Conservation (phyloP, 257 asterid species). For the Primulina eburnea region DNA sequence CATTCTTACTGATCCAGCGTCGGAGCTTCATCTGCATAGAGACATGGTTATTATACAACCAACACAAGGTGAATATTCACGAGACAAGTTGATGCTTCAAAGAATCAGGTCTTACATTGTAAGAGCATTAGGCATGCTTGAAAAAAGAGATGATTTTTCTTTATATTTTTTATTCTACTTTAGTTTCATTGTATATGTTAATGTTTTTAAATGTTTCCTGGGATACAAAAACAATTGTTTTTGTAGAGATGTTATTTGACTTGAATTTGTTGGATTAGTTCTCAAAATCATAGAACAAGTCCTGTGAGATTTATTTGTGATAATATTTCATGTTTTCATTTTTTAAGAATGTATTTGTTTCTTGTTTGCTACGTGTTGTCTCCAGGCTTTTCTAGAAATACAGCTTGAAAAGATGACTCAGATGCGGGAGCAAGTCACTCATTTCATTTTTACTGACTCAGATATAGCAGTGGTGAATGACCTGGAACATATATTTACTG, state of each 20-base stretch:
- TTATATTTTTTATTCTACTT: constrained; percentile 23
- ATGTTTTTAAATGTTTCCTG: constrained; percentile 13
- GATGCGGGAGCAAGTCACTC: constrained; percentile 45
- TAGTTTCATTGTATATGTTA: constrained; percentile 15
- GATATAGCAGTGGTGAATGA: constrained; percentile 83
- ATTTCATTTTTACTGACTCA: constrained; percentile 86
- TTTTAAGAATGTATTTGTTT: constrained; percentile 13
- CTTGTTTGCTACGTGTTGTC: constrained; percentile 18
- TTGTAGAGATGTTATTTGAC: not conserved
- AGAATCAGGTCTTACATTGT: constrained; percentile 99
- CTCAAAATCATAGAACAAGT: constrained; percentile 2
- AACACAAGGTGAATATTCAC: constrained; percentile 96
- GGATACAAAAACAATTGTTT: not conserved
- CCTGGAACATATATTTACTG: constrained; percentile 57
- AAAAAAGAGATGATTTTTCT: constrained; percentile 31
- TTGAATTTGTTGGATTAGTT: not conserved
- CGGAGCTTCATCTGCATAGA: constrained; percentile 61
- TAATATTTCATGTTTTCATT: not conserved
- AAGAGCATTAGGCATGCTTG: constrained; percentile 54
- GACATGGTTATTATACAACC: constrained; percentile 63
- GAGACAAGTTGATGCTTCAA: constrained; percentile 99
- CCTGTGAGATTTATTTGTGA: not conserved
- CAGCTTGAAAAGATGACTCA: constrained; percentile 50
- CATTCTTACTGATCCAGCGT: constrained; percentile 76
- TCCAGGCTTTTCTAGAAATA: constrained; percentile 65